Conservation (phyloP, 805 yeast species). For the Wickerhamiella azyma region DNA sequence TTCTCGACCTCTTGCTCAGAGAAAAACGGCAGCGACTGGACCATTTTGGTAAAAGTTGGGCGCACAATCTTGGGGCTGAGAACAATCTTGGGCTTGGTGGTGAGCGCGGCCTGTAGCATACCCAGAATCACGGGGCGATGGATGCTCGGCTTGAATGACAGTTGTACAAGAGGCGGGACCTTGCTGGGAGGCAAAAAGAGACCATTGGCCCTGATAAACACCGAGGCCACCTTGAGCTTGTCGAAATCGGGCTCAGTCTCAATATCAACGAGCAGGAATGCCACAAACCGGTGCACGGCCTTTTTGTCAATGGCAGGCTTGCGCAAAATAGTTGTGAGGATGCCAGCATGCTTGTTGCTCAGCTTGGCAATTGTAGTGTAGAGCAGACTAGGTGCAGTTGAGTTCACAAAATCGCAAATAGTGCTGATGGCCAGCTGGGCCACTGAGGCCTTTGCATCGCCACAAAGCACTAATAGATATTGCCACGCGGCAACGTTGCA, state of each 20-base stretch:
- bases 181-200: slow-evolving; percentile 8
- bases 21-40: slow-evolving; percentile 5
- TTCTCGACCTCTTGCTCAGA: slow-evolving; percentile 7
- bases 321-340: slow-evolving; percentile 1
- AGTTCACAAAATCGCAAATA: neutral
- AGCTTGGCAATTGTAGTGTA: neutral
- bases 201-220: slow-evolving; percentile 10
- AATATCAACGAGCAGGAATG: slow-evolving; percentile 1
- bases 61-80: slow-evolving; percentile 9
- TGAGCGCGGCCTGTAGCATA: slow-evolving; percentile 9
- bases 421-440: neutral
- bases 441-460: slow-evolving; percentile 5
- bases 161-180: slow-evolving; percentile 1
- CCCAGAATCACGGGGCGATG: slow-evolving; percentile 6
- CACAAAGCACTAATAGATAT: slow-evolving; percentile 1
- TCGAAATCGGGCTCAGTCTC: neutral
- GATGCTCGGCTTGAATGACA: neutral
- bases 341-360: neutral
- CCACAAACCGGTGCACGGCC: slow-evolving; percentile 6
- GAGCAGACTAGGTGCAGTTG: neutral
- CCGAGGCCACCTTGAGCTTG: slow-evolving; percentile 6
- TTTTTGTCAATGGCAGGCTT: neutral
- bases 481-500: slow-evolving; percentile 6
- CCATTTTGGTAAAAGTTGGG: neutral
- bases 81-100: slow-evolving; percentile 9